phyloP scores from a whole-genome alignment of 371 early-diverging fungal species.

The Coemansia sp. region DNA sequence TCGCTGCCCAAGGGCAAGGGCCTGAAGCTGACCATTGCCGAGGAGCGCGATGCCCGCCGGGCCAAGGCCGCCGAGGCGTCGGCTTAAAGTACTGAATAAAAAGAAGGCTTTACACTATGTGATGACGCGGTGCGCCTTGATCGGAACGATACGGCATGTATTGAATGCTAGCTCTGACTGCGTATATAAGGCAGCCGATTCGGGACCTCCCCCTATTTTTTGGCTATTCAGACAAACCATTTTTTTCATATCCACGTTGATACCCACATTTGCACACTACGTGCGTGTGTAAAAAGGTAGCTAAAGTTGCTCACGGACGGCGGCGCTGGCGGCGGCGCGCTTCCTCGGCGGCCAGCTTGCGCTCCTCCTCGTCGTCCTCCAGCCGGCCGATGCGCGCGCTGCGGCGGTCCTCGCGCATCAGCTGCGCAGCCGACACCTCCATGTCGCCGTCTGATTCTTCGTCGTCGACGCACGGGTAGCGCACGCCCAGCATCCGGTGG shows the following conservation, averaged over 20 bases:
- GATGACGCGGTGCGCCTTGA: no score
- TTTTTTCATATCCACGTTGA: no score
- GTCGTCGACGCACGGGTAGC: conserved; percentile 43
- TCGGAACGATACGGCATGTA: no score
- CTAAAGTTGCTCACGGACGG: no score
- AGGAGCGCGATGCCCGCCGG: conserved; percentile 93
- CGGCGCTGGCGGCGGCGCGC: conserved; percentile 17
- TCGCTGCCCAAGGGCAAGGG: no score
- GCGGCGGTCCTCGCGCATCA: conserved; percentile 43
- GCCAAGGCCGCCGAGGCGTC: conserved; percentile 49
- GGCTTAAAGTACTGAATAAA: conserved; percentile 20
- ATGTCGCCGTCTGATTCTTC: conserved; percentile 46
- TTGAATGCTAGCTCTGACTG: no score
- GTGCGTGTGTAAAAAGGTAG: no score
- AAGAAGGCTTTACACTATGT: no score
- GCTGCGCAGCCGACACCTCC: conserved; percentile 44
- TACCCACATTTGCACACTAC: no score
- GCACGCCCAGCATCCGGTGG: conserved; percentile 46
- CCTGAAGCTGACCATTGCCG: conserved; percentile 95
- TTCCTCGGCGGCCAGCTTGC: conserved; percentile 27
- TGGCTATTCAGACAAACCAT: no score
- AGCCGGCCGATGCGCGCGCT: conserved; percentile 37
- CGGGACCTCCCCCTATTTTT: no score
- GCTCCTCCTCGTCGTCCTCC: conserved; percentile 47
- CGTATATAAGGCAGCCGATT: no score